Evolutionary conservation across 73 alveolate genomes (phyloP).

Genomic region (Loxodes magnus): DNA sequence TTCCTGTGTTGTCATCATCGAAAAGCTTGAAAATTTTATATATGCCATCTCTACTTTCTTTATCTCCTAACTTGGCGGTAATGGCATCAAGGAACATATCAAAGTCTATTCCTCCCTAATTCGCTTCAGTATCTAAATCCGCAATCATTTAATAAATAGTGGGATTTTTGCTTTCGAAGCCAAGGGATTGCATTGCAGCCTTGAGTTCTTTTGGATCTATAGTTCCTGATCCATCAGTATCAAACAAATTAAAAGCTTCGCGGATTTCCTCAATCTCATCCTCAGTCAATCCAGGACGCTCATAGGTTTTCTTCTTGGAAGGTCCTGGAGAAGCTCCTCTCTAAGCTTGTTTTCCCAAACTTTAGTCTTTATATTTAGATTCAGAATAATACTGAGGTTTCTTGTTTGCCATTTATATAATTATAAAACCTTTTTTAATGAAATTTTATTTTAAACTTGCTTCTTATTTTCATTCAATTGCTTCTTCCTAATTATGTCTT

Average conservation of each 20-base stretch:
- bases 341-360: too few relatives aligned
- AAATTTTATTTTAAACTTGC: too few relatives aligned
- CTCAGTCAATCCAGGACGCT: conserved; percentile 71
- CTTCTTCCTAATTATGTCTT: too few relatives aligned
- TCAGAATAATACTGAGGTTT: too few relatives aligned
- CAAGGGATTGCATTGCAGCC: conserved; percentile 83
- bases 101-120: conserved; percentile 85
- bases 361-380: too few relatives aligned
- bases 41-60: conserved; percentile 63
- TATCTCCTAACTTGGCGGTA: conserved; percentile 62
- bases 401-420: too few relatives aligned
- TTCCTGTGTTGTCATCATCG: conserved; percentile 64
- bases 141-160: conserved; percentile 81
- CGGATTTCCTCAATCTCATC: conserved; percentile 81
- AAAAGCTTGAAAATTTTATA: conserved; percentile 59
- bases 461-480: too few relatives aligned
- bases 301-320: too few relatives aligned
- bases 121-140: conserved; percentile 83
- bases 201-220: conserved; percentile 89
- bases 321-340: too few relatives aligned
- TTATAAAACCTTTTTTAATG: too few relatives aligned
- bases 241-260: conserved; percentile 90
- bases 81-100: conserved; percentile 81
- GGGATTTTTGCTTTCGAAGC: conserved; percentile 81
- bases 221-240: conserved; percentile 80